A percentile compares a stretch with the other conserved stretches of the same genome.
Conservation (phyloP, 176 grass and related monocot genomes). For the Carex littledalei region DNA sequence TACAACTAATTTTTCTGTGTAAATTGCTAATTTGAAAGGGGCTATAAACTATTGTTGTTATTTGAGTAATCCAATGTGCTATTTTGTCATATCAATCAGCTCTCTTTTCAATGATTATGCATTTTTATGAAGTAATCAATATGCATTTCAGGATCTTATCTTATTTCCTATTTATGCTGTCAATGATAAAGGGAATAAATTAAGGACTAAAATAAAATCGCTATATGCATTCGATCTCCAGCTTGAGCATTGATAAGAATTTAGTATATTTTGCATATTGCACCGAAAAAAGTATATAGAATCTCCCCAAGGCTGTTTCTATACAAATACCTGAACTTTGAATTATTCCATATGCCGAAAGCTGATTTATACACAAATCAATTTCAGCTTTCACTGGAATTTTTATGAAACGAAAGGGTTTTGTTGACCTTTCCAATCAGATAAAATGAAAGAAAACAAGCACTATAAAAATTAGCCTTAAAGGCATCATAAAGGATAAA, state of each 20-base stretch:
- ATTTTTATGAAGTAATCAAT: too few relatives aligned
- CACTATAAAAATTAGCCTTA: background rate
- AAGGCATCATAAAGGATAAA: background rate
- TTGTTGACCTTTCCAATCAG: background rate
- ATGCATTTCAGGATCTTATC: background rate
- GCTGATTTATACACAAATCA: background rate
- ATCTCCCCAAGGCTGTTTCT: too few relatives aligned
- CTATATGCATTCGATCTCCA: background rate
- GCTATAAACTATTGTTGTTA: background rate
- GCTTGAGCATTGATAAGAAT: background rate
- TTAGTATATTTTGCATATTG: background rate
- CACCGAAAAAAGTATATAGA: too few relatives aligned
- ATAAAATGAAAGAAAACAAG: background rate
- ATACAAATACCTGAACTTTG: background rate
- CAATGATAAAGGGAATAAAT: background rate
- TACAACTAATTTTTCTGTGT: background rate
- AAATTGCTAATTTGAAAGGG: background rate
- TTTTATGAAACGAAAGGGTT: background rate
- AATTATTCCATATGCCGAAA: background rate
- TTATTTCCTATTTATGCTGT: background rate
- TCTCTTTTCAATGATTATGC: background rate
- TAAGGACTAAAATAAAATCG: background rate
- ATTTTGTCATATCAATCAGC: background rate
- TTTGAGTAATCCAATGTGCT: background rate
- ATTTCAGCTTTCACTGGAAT: background rate